Evolutionary conservation across 2,329 filamentous ascomycete species (phyloP).

Genomic region (Chrysoporthe deuterocubensis): DNA sequence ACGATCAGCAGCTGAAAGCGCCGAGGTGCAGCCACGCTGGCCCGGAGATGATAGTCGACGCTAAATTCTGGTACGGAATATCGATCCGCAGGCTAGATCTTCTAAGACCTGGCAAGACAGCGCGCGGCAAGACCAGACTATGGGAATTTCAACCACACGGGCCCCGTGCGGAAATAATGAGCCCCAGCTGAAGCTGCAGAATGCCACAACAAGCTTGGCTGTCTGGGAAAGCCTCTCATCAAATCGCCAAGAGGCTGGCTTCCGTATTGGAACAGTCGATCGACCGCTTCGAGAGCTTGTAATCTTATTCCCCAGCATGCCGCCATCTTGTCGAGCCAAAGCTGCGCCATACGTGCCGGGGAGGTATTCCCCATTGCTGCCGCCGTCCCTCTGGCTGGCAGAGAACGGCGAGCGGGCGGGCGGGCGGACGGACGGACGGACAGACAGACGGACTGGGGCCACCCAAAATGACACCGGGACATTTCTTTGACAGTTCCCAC

Average conservation of each 20-base stretch:
- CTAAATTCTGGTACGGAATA: neutral
- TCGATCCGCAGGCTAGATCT: neutral
- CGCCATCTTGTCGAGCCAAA: neutral
- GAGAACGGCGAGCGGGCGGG: neutral
- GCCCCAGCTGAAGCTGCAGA: neutral
- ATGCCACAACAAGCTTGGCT: neutral
- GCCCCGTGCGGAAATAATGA: slow-evolving; percentile 8
- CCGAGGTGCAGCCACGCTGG: neutral
- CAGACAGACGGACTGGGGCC: neutral
- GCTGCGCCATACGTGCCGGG: neutral
- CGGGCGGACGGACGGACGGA: too few relatives aligned
- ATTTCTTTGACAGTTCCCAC: slow-evolving; percentile 18
- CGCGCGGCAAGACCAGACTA: neutral
- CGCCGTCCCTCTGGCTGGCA: neutral
- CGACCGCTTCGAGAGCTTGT: slow-evolving; percentile 2
- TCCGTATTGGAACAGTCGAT: slow-evolving; percentile 10
- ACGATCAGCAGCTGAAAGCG: slow-evolving; percentile 7
- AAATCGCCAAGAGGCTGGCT: neutral
- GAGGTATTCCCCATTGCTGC: neutral
- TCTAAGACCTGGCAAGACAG: neutral
- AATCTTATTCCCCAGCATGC: neutral
- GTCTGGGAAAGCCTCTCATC: neutral
- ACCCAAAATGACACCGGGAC: slow-evolving; percentile 8
- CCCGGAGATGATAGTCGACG: too few relatives aligned
- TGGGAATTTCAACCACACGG: neutral